Evolutionary conservation across 306 rosid genomes (phyloP), one percentile per base, ranked within the genome.

Genomic region (Cucurbita ficifolia): DNA sequence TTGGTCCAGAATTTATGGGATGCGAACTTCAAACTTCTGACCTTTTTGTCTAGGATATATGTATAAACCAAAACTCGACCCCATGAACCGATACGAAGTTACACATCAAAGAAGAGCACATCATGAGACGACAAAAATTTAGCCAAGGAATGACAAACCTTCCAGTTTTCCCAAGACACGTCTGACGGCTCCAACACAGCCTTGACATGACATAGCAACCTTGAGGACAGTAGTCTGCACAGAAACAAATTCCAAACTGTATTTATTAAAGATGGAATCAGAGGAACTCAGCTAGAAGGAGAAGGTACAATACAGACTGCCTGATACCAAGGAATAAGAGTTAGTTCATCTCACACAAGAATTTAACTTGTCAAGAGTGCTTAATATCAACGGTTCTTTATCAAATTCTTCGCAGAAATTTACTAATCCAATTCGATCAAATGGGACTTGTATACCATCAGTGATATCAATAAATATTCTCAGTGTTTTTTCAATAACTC

Each of bases 121-220:
- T 7, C 53, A 43, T 3, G 10, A 65, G 18, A 61, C 29, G 11
- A 45, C 36, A 7, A 22, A 6, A 45, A 21, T 45, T 43, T 19
- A 67, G 39, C 6, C 7, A 22, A 45, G 18, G 21, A 21, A 67
- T 5, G 2, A 67, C 69, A 19, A 84, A 94, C 98, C 98, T 85
- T 90, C 92, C 83, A 94, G 53, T 76, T 94, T 94, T 13, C 85
- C 98, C 85, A 90, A 83, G 70, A 90, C 98, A 81, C 97, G 87
- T 68, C 85, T 89, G 77, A 94, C 98, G 4, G 97, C 99, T 48
- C 97, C 99, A 72, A 80, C 87, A 70, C 97, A 94, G 18, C 97
- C 96, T 82, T 87, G 81, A 60, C 99, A 94, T 19, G 99, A 87
- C 99, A 94, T 94, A 9, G 81, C 90, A 78, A 94, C 99, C 83